phyloP scores from a whole-genome alignment of 352 stramenopile genomes.

The Pythium graminicola region DNA sequence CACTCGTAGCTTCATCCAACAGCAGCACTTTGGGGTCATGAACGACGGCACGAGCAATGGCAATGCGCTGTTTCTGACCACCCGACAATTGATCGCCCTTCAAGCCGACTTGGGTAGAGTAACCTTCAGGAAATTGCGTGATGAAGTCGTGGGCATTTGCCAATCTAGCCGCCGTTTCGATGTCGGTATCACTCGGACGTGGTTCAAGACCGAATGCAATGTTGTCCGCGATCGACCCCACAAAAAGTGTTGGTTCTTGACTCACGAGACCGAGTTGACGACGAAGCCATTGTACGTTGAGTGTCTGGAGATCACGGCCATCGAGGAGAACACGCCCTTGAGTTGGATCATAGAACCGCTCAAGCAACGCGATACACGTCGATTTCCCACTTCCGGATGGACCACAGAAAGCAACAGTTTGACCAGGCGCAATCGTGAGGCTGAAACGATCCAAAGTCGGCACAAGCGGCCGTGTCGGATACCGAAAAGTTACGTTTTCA shows the following conservation, averaged over 20 bases:
- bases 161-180: conserved; percentile 2
- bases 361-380: conserved; percentile 31
- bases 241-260: conserved; percentile 7
- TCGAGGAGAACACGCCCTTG: conserved; percentile 28
- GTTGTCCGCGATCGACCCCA: conserved; percentile 5
- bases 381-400: conserved; percentile 33
- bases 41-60: conserved; percentile 57
- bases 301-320: conserved; percentile 25
- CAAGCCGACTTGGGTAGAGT: conserved; percentile 4
- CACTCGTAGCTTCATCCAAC: conserved; percentile 88
- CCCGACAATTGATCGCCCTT: conserved; percentile 65
- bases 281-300: conserved; percentile 25
- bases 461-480: conserved; percentile 28
- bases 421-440: conserved; percentile 19
- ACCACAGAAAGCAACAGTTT: conserved; percentile 31
- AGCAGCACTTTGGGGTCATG: conserved; percentile 73
- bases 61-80: conserved; percentile 76
- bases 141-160: conserved; percentile 11
- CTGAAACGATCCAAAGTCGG: conserved; percentile 28
- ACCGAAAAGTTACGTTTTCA: conserved; percentile 36
- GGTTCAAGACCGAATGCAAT: not conserved
- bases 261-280: not conserved
- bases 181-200: not conserved
- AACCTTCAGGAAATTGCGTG: conserved; percentile 10
- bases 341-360: conserved; percentile 39